phyloP scores from a whole-genome alignment of 139 green algal genomes.

The Tetradesmus lagerheimii region DNA sequence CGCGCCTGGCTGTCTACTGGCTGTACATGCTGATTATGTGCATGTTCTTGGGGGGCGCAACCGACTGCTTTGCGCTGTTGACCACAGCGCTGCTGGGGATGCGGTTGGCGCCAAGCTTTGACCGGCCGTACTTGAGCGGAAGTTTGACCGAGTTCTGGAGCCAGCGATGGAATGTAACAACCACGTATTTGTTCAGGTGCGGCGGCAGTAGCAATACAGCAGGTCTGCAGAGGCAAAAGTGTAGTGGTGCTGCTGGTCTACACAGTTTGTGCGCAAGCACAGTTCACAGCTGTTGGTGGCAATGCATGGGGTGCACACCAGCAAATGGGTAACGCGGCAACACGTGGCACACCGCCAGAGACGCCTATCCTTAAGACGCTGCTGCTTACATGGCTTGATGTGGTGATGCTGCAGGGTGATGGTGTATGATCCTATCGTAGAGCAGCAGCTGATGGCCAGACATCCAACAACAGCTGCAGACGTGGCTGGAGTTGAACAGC shows the following conservation, averaged over 20 bases:
- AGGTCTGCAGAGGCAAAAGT: not conserved
- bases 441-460: not conserved
- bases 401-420: not conserved
- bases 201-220: not conserved
- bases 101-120: conserved; percentile 5
- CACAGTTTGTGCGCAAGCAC: too few species aligned
- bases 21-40: conserved; percentile 1
- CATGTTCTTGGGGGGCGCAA: not conserved
- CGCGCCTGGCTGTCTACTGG: not conserved
- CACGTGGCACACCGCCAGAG: too few species aligned
- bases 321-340: not conserved
- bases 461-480: not conserved
- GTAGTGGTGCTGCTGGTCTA: not conserved
- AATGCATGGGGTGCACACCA: not conserved
- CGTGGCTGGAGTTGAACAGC: not conserved
- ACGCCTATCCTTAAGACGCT: too few species aligned
- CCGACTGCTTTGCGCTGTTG: not conserved
- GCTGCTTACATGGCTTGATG: not conserved
- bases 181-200: conserved; percentile 13
- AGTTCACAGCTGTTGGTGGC: not conserved
- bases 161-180: conserved; percentile 12
- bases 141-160: conserved; percentile 11
- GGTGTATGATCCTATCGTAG: conserved; percentile 13
- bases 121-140: conserved; percentile 3
- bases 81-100: not conserved